phyloP scores from a whole-genome alignment of 768 basidiomycete species.

The Phanerochaete sordida region DNA sequence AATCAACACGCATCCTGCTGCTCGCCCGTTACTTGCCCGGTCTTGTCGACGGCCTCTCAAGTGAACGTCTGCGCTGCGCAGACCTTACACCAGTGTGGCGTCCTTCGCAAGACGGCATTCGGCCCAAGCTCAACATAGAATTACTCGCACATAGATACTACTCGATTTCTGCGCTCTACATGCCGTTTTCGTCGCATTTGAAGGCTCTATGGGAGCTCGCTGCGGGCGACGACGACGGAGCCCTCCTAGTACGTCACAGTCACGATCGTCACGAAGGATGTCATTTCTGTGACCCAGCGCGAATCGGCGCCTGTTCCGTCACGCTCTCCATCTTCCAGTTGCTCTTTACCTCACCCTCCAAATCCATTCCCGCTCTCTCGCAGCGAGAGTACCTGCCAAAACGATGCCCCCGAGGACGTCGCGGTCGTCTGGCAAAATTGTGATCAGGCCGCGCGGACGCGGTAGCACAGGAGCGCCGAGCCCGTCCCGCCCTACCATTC shows the following conservation, averaged over 20 bases:
- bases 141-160: no score
- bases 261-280: not conserved
- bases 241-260: not conserved
- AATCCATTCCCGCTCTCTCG: not conserved
- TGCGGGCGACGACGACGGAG: no score
- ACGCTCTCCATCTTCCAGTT: not conserved
- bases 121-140: no score
- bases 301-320: not conserved
- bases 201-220: no score
- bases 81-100: no score
- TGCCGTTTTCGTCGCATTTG: no score
- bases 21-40: no score
- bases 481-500: slow-evolving; percentile 15
- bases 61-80: no score
- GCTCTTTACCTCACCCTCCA: not conserved
- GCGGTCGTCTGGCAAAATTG: slow-evolving; percentile 31
- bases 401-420: slow-evolving; percentile 16
- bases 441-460: slow-evolving; percentile 33
- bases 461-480: slow-evolving; percentile 23
- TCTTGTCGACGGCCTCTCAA: no score
- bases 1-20: no score
- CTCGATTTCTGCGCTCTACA: not conserved
- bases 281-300: not conserved
- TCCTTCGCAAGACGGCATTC: no score
- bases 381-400: not conserved